Evolutionary conservation across 441 rosid species (phyloP).

Genomic region (Syzygium syzygioides): DNA sequence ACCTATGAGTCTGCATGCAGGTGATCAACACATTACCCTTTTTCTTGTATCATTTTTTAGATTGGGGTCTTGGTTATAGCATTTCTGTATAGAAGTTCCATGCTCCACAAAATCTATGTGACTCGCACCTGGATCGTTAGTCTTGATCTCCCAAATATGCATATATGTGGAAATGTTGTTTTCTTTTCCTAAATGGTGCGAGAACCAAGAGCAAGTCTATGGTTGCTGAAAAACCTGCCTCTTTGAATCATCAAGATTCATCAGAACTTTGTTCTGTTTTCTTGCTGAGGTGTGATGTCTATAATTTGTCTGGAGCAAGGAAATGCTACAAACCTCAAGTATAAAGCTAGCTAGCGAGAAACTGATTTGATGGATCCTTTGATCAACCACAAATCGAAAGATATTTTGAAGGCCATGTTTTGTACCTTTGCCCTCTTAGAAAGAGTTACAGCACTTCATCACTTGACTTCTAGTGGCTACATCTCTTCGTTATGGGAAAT

Average conservation of each 20-base stretch:
- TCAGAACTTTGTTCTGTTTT: not conserved
- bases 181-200: not conserved
- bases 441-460: not conserved
- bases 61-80: not conserved
- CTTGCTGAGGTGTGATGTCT: not conserved
- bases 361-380: not conserved
- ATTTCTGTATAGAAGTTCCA: not conserved
- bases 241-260: not conserved
- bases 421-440: not conserved
- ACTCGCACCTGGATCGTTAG: not conserved
- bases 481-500: not conserved
- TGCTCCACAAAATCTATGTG: not conserved
- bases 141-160: not conserved
- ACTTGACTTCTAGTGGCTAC: not conserved
- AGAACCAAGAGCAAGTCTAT: not conserved
- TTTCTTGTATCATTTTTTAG: not conserved
- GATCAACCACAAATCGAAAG: not conserved
- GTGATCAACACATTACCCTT: slow-evolving; percentile 24
- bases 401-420: not conserved
- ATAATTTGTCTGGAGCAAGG: not conserved
- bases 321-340: not conserved
- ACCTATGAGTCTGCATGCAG: slow-evolving; percentile 79
- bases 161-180: not conserved
- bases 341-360: not conserved
- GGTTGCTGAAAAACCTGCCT: not conserved